Evolutionary conservation across 2,329 filamentous ascomycete species (phyloP).

Genomic region (Fusarium luffae): DNA sequence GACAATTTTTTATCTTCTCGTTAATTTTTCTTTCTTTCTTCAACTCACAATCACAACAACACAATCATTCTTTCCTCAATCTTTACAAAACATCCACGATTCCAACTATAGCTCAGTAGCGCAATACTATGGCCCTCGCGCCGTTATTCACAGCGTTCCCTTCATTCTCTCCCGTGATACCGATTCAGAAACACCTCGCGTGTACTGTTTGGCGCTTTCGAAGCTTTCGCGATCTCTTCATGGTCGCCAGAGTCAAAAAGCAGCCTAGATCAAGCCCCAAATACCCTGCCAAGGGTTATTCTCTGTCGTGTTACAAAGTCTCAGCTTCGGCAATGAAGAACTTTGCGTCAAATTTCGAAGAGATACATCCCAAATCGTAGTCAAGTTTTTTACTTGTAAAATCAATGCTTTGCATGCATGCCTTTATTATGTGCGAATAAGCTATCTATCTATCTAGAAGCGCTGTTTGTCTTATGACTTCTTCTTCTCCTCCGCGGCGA

Average conservation of each 20-base stretch:
- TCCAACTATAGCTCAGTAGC: slow-evolving; percentile 28
- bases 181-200: neutral
- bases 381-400: slow-evolving; percentile 13
- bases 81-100: neutral
- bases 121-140: slow-evolving; percentile 21
- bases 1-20: slow-evolving; percentile 21
- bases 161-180: slow-evolving; percentile 28
- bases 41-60: slow-evolving; percentile 18
- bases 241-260: slow-evolving; percentile 90
- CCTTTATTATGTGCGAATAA: slow-evolving; percentile 16
- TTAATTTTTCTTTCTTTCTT: slow-evolving; percentile 20
- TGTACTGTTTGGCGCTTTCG: slow-evolving; percentile 77
- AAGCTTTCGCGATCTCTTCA: slow-evolving; percentile 82
- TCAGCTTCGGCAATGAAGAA: slow-evolving; percentile 79
- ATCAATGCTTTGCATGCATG: neutral
- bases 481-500: slow-evolving; percentile 53
- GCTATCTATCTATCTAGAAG: slow-evolving; percentile 17
- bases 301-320: slow-evolving; percentile 94
- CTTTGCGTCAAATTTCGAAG: slow-evolving; percentile 85
- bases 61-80: neutral
- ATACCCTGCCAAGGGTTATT: slow-evolving; percentile 88
- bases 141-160: slow-evolving; percentile 6
- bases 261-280: slow-evolving; percentile 81
- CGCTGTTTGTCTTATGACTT: slow-evolving; percentile 57
- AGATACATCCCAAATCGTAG: slow-evolving; percentile 70